A percentile compares a stretch with the other conserved stretches of the same genome.
These are phyloP conservation scores for Trichodelitschia bisporula DNA, from an alignment of 495 filamentous ascomycete genomes.

Conservation along the genomic window DNA sequence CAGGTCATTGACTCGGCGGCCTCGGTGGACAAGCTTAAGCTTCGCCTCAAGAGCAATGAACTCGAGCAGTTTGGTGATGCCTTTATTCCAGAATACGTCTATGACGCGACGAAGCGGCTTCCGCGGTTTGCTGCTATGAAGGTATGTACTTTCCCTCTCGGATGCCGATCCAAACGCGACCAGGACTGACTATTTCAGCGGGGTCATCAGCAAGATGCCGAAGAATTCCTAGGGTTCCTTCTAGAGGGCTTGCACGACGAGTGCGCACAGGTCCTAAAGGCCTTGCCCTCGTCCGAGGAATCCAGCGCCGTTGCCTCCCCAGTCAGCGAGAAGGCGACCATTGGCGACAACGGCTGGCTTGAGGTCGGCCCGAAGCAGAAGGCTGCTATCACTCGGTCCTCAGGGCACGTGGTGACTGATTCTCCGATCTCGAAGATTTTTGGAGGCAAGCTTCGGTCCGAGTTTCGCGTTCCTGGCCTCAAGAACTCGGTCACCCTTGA, in stretches of 20 bases:
- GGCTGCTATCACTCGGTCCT: conserved; percentile 63
- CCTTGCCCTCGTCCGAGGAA: conserved; percentile 8
- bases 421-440: conserved; percentile 89
- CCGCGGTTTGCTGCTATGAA: conserved; percentile 82
- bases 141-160: conserved; percentile 21
- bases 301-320: conserved; percentile 15
- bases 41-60: conserved; percentile 54
- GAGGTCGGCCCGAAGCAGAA: conserved; percentile 89
- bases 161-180: neutral
- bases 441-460: conserved; percentile 74
- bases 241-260: conserved; percentile 87
- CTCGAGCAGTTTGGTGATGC: conserved; percentile 77
- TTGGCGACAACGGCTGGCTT: conserved; percentile 44
- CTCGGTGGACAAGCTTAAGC: conserved; percentile 45
- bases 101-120: conserved; percentile 67
- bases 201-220: conserved; percentile 93
- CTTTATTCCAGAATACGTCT: conserved; percentile 86
- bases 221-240: conserved; percentile 89
- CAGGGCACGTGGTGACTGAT: conserved; percentile 42
- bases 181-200: conserved; percentile 27
- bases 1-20: conserved; percentile 53
- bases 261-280: conserved; percentile 49
- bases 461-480: conserved; percentile 64
- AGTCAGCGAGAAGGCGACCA: conserved; percentile 1
- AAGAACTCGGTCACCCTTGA: conserved; percentile 80